Base-by-base conservation (phyloP, 495 filamentous ascomycete species). In the Talaromyces adpressus region DNA sequence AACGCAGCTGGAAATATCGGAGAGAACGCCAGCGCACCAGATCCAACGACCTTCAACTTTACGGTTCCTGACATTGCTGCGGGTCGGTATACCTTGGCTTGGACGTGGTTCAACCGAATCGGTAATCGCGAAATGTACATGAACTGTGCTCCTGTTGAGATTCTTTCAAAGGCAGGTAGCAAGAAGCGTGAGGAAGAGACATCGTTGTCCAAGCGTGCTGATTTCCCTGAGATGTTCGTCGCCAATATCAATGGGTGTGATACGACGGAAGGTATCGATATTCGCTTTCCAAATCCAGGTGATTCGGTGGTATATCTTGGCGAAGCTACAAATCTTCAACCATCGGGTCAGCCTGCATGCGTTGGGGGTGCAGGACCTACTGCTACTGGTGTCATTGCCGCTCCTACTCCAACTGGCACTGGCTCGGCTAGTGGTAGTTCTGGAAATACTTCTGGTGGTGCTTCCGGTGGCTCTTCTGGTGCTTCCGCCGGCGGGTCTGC, bases 61-160 rank as follows among this genome's bases (percentile, higher is more conserved):
- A 74, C 69, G 3, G 79, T 85, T 25, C 82, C 82, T 14, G 71
- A 72, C 0, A 71, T 80, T 54, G 65, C 68, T 3, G 58, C 71
- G 11, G 82, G 82, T 27, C 74, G 84, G 59, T 91, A 87, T 57
- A 89, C 85, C 7, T 78, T 97, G 57, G 90, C 90, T 56, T 96
- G 90, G 84, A 90, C 91, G 23, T 97, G 93, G 93, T 87, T 93
- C 80, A 97, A 97, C 82, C 85, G 85, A 59, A 75, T 92, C 64
- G 91, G 91, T 52, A 90, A 91, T 77, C 85, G 91, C 45, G 93
- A 97, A 72, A 91, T 95, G 84, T 96, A 96, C 81, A 96, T 95
- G 92, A 91, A 93, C 82, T 97, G 93, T 63, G 89, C 88, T 6
- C 83, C 88, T 1, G 78, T 93, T 63, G 84, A 81, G 6, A 80